Base-by-base conservation (phyloP, 2,329 filamentous ascomycete species). In the Colletotrichum neosansevieriae region DNA sequence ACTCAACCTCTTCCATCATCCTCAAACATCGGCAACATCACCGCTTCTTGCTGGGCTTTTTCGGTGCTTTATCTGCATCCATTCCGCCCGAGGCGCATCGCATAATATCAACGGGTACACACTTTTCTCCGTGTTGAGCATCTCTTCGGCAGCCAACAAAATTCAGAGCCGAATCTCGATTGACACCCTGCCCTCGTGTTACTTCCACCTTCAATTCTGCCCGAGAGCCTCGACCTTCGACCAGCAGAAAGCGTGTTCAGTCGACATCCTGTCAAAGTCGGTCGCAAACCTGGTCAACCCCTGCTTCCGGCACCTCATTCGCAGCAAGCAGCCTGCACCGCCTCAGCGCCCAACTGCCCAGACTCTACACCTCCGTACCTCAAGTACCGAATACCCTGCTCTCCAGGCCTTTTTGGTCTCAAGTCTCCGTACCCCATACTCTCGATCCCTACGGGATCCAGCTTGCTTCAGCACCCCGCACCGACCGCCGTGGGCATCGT, bases 271-370 rank as follows among this genome's bases (percentile, higher is more conserved):
- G 24, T 24, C 24, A 24, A 24, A 24, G 24, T 24, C 4, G 51
- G 61, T 53, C 53, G 34, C 32, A 64, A 38, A 53, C 51, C 40
- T 56, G 61, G 54, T 45, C 24, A 12, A 65, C 54, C 65, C 65
- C 65, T 68, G 65, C 61, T 68, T 68, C 49, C 65, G 61, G 65
- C 53, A n/a, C 63, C 36, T 53, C 61, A 68, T 68, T 68, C 65
- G 65, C 61, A 58, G 65, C 65, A 65, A 53, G 42, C 65, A 49
- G 21, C 61, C 54, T 59, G 61, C 61, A 68, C 61, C 61, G 65
- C 65, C 65, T 58, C 53, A 45, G 29, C 61, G 34, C 61, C 65
- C 60, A 65, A 59, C 61, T 64, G 64, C 40, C 60, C 58, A 44
- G 50, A 49, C 34, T 19, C 40, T 53, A 12, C 38, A 45, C 7